Base-by-base conservation (phyloP, 352 stramenopile species). In the Pythium apleroticum region DNA sequence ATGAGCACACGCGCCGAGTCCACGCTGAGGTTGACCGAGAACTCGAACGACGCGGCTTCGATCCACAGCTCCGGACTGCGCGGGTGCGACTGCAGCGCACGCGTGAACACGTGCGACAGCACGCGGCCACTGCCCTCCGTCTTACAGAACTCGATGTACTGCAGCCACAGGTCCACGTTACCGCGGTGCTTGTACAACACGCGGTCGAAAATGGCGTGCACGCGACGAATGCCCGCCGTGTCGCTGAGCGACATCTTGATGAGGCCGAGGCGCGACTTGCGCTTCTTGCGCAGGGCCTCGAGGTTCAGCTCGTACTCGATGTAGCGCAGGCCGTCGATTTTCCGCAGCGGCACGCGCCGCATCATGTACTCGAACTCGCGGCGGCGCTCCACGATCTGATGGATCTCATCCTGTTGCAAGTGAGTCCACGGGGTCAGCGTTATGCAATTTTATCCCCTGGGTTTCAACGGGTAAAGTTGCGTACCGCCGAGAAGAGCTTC, bases 231-330 rank as follows among this genome's bases (percentile, higher is more conserved):
- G 49, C 84, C 81, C 2, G 88, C 77, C 50, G 74, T 88, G 73
- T 93, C 91, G 63, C 80, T 91, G 53, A 90, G 57, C 49, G 78
- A 81, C 57, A 78, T 72, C 74, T 94, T 96, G 54, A 78, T 67
- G 39, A 93, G 70, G 1, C 75, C 74, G 54, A 72, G 39, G 2
- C 87, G 85, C 45, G 86, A 74, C 67, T 97, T 97, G 53, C 91
- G 86, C 52, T 90, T 83, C 28, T 77, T 80, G 7, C 91, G 86
- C 31, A 98, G 76, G 31, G 86, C 87, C 35, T 98, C 91, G 52
- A 98, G 71, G 68, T 96, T 96, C 25, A 98, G 71, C 71, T 98
- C 93, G 77, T 98, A 97, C 73, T 97, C 89, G 52, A 97, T 92
- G 76, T 98, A 98, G 39, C 92, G 89, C 73, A 98, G 84, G 25